Evolutionary conservation across 164 flowering plant species (phyloP).

Genomic region (Magnolia sinica): DNA sequence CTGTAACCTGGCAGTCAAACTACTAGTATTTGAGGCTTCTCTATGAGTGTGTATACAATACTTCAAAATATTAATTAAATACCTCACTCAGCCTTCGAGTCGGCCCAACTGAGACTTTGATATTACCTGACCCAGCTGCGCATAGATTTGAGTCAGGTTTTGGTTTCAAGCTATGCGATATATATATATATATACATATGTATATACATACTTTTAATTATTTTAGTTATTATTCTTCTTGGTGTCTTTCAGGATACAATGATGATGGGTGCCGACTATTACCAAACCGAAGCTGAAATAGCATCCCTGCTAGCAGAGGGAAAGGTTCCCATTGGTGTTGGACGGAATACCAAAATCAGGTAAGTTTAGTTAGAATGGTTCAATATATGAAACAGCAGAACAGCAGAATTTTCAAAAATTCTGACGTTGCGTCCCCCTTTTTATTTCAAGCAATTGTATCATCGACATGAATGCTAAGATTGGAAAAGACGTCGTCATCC

Average conservation of each 20-base stretch:
- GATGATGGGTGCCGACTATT: slow-evolving; percentile 99
- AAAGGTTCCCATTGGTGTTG: slow-evolving; percentile 90
- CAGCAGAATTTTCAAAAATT: not conserved
- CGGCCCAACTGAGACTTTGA: not conserved
- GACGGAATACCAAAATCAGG: slow-evolving; percentile 83
- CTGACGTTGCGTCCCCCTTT: not conserved
- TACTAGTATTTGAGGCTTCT: not conserved
- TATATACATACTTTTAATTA: not conserved
- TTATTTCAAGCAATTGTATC: slow-evolving; percentile 71
- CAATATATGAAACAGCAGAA: not conserved
- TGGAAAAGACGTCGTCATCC: slow-evolving; percentile 73
- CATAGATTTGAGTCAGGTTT: not conserved
- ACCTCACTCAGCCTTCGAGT: no score
- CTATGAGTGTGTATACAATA: not conserved
- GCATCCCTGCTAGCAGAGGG: slow-evolving; percentile 85
- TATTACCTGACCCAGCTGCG: not conserved
- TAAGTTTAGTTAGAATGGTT: slow-evolving; percentile 17
- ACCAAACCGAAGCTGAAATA: slow-evolving; percentile 91
- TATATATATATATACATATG: no score
- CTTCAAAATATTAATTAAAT: no score
- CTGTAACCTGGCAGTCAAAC: not conserved
- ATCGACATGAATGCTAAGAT: slow-evolving; percentile 97
- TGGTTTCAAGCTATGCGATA: not conserved
- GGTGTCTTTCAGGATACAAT: slow-evolving; percentile 69
- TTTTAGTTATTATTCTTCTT: not conserved